Evolutionary conservation across 176 grass and related monocot species (phyloP).

Genomic region (Panicum miliaceum): DNA sequence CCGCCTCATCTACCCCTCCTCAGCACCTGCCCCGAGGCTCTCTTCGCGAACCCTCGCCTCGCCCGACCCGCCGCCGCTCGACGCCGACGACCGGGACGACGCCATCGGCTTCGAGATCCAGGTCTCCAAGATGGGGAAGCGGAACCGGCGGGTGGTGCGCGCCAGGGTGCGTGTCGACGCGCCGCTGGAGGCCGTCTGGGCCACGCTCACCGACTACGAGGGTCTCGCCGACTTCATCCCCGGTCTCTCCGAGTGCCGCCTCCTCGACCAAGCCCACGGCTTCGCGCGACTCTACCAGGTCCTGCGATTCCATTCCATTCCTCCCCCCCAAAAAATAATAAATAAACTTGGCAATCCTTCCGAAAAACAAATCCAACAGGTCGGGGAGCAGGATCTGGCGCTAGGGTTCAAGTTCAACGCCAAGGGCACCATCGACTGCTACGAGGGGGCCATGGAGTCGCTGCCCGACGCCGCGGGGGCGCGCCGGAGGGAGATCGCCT

Average conservation of each 20-base stretch:
- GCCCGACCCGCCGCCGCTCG: conserved; percentile 19
- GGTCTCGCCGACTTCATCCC: conserved; percentile 89
- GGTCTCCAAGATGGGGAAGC: conserved; percentile 58
- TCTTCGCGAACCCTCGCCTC: not conserved
- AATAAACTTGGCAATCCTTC: no score
- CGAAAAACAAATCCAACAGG: conserved; percentile 42
- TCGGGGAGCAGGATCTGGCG: conserved; percentile 80
- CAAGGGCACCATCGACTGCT: conserved; percentile 85
- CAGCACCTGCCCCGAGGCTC: no score
- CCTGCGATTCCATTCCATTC: not conserved
- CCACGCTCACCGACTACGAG: conserved; percentile 80
- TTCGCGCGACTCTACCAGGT: conserved; percentile 85
- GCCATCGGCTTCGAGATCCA: conserved; percentile 60
- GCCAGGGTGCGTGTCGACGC: conserved; percentile 59
- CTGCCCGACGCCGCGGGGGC: conserved; percentile 20
- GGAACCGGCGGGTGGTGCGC: conserved; percentile 57
- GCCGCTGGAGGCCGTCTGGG: conserved; percentile 75
- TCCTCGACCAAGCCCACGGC: conserved; percentile 51
- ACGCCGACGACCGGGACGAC: not conserved
- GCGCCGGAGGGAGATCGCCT: conserved; percentile 66
- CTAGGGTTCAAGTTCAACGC: conserved; percentile 86
- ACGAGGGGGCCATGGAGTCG: conserved; percentile 65
- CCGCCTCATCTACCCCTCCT: no score
- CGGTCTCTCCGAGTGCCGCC: conserved; percentile 71
- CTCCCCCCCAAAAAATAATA: no score